Base-by-base conservation (phyloP, 129 eudicot species). In the Helianthus tuberosus region DNA sequence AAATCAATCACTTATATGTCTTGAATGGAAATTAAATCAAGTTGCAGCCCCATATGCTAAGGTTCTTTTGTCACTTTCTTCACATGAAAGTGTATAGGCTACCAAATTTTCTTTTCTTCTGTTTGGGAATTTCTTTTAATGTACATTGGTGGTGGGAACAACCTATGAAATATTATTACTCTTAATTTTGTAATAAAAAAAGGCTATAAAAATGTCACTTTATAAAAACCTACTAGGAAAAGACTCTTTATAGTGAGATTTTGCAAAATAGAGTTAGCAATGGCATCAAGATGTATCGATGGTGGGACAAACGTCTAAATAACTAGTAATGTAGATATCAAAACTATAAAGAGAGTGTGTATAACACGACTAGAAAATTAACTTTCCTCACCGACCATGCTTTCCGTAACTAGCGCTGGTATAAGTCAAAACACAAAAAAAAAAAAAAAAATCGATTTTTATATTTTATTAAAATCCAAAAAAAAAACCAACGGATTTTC, bases 21-120 rank as follows among this genome's bases (percentile, higher is more conserved):
- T 44, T 71, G 71, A 71, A 75, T 70, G 44, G 77, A 53, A 9
- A 72, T 73, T 83, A 76, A 83, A 72, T 73, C 85, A 76, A 83
- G 74, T 78, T 83, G 85, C 69, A 74, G 25, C 77, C 77, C 79
- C 74, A 72, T 79, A 74, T 80, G 82, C 75, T 75, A 58, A 65
- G 61, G 77, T 80, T 69, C 48, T 75, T 55, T 73, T 67, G 77
- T 20, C 81, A 73, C 84, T 82, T 83, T 79, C 80, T 83, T 80
- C 80, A 44, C 83, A 76, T 61, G 76, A 67, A 78, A 74, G 69
- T 74, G 71, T 48, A 61, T 44, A 71, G 64, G 55, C 64, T 70
- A 73, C 77, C 77, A 61, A 59, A 13, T 25, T 72, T 36, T 23
- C 69, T n/a, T 44, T 73, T 41, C 27, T 60, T 35, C 11, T 36